Conservation (phyloP, 2,329 filamentous ascomycete species). For the Mycogone perniciosa region DNA sequence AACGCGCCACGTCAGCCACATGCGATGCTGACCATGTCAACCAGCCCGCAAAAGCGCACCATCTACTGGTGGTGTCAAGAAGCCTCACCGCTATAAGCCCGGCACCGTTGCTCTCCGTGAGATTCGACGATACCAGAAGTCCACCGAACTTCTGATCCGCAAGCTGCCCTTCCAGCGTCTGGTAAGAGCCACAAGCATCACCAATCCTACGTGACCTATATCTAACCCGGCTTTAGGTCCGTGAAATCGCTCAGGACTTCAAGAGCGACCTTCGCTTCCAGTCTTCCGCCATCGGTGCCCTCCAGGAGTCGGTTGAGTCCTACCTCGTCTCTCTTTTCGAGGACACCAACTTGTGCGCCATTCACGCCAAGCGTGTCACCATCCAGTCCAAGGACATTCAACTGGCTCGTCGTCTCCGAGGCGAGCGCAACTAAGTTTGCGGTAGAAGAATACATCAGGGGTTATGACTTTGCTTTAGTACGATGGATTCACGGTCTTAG, state of each 20-base stretch:
- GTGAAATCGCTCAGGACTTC: conserved; percentile 95
- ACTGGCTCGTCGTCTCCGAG: conserved; percentile 88
- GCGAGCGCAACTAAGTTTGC: conserved; percentile 71
- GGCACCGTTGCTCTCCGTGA: conserved; percentile 96
- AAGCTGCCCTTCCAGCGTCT: conserved; percentile 98
- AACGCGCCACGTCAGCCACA: not conserved
- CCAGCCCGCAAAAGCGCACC: conserved; percentile 86
- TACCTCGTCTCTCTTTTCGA: conserved; percentile 98
- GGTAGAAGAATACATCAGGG: conserved; percentile 24
- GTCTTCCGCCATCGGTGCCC: conserved; percentile 91
- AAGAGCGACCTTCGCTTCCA: conserved; percentile 97
- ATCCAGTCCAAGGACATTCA: conserved; percentile 98
- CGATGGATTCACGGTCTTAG: conserved; percentile 32
- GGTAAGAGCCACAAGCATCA: conserved; percentile 39
- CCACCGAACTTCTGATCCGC: conserved; percentile 89
- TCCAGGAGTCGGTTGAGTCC: conserved; percentile 97
- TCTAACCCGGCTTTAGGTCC: conserved; percentile 44
- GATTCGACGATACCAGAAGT: conserved; percentile 97
- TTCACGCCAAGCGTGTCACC: conserved; percentile 98
- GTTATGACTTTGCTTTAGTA: conserved; percentile 38
- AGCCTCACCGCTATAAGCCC: conserved; percentile 85
- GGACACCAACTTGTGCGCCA: conserved; percentile 97
- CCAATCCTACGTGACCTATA: not conserved
- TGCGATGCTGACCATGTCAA: conserved; percentile 9
- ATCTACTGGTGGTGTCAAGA: conserved; percentile 95